Conservation (phyloP, 2,329 filamentous ascomycete species). For the Sphaceloma murrayae region DNA sequence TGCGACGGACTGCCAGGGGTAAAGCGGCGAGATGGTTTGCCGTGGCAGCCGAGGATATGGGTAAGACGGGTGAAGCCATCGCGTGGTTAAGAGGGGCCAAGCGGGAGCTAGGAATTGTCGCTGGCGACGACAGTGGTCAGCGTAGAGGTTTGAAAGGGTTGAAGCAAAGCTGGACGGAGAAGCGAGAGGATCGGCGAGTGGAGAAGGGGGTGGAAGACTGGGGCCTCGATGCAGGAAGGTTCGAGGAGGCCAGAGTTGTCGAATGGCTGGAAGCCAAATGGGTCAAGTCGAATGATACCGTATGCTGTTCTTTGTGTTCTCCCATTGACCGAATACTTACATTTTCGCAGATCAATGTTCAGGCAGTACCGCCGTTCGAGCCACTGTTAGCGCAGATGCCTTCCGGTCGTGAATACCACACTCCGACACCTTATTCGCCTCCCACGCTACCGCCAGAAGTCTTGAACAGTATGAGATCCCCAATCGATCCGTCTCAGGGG, state of each 20-base stretch:
- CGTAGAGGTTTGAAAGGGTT: constrained; percentile 53
- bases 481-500: constrained; percentile 41
- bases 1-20: constrained; percentile 65
- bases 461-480: constrained; percentile 50
- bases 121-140: constrained; percentile 33
- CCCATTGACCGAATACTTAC: not conserved
- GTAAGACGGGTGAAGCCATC: constrained; percentile 73
- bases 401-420: constrained; percentile 77
- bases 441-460: constrained; percentile 55
- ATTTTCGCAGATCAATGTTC: constrained; percentile 60
- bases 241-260: constrained; percentile 76
- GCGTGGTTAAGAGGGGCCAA: constrained; percentile 76
- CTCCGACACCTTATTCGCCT: constrained; percentile 56
- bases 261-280: constrained; percentile 84
- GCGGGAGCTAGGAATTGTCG: constrained; percentile 58
- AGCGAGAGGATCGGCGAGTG: constrained; percentile 67
- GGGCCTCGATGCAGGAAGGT: constrained; percentile 73
- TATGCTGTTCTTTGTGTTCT: constrained; percentile 36
- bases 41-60: constrained; percentile 75
- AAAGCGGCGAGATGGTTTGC: constrained; percentile 86
- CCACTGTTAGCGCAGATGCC: constrained; percentile 71
- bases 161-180: constrained; percentile 66
- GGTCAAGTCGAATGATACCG: constrained; percentile 86
- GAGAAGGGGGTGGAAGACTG: constrained; percentile 58
- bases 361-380: constrained; percentile 61